These are phyloP conservation scores for Saccharomyces kudriavzevii DNA, from an alignment of 805 yeast species.

Conservation along the genomic window DNA sequence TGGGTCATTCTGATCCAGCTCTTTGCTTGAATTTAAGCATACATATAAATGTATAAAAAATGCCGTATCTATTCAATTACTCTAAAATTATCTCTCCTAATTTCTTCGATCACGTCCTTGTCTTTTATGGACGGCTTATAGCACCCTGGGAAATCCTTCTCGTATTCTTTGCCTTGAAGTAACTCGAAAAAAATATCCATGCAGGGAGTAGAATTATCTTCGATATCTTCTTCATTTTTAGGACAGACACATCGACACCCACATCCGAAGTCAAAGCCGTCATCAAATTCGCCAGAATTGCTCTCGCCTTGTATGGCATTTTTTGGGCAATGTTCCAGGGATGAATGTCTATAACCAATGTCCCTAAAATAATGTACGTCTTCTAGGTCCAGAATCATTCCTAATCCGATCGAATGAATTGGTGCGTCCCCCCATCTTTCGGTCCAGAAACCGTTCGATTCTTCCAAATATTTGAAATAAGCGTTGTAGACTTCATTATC, in stretches of 20 bases:
- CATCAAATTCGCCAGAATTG: constrained; percentile 27
- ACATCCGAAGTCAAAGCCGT: constrained; percentile 39
- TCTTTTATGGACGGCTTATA: constrained; percentile 6
- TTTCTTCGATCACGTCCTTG: not conserved
- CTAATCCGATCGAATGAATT: constrained; percentile 79
- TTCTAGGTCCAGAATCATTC: constrained; percentile 56
- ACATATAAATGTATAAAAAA: not conserved
- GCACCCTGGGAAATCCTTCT: constrained; percentile 5
- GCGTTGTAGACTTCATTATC: constrained; percentile 53
- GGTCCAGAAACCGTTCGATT: constrained; percentile 71
- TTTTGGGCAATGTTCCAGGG: constrained; percentile 73
- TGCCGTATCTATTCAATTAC: not conserved
- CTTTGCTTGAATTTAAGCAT: not conserved
- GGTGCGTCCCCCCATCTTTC: constrained; percentile 99
- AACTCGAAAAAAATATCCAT: constrained; percentile 44
- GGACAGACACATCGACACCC: constrained; percentile 88
- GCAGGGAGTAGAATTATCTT: constrained; percentile 46
- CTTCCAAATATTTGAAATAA: constrained; percentile 63
- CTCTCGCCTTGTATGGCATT: constrained; percentile 37
- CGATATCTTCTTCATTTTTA: constrained; percentile 44
- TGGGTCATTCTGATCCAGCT: not conserved
- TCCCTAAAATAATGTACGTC: constrained; percentile 89
- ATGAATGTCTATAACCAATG: constrained; percentile 80
- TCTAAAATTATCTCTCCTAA: constrained; percentile 2
- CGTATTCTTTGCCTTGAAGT: constrained; percentile 6